Percentiles rank a stretch among this genome's conserved stretches.
These are phyloP conservation scores for Mortierella sp. DNA, from an alignment of 371 early-diverging fungal genomes.

Conservation along the genomic window DNA sequence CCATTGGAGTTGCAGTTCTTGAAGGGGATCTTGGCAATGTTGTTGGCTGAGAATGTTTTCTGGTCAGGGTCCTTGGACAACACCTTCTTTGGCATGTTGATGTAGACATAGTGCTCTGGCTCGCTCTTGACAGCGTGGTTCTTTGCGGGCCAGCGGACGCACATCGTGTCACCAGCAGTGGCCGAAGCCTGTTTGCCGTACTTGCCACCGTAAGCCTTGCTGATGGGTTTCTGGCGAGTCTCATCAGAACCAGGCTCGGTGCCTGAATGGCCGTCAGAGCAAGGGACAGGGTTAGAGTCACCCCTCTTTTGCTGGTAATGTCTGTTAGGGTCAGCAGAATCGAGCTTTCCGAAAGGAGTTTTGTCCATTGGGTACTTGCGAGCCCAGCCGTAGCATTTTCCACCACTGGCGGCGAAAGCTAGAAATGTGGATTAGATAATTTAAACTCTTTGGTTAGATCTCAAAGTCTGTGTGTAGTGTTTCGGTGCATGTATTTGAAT, in stretches of 20 bases:
- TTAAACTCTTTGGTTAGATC: background rate
- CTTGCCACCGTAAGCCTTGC: conserved; percentile 36
- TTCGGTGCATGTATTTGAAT: too few relatives aligned
- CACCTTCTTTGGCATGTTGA: conserved; percentile 40
- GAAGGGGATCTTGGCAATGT: conserved; percentile 29
- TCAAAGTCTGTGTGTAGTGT: background rate
- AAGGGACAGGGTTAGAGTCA: conserved; percentile 24
- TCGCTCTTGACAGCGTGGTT: conserved; percentile 55
- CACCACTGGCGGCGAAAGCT: conserved; percentile 27
- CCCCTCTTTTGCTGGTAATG: conserved; percentile 41
- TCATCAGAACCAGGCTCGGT: conserved; percentile 39
- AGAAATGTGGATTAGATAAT: background rate
- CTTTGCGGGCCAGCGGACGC: conserved; percentile 70
- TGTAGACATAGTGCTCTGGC: conserved; percentile 18
- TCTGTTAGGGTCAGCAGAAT: conserved; percentile 33
- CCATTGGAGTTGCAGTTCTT: conserved; percentile 33
- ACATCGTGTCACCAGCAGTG: conserved; percentile 67
- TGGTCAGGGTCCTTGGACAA: conserved; percentile 35
- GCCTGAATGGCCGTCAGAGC: conserved; percentile 26
- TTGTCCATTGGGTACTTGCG: conserved; percentile 37
- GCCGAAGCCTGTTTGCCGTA: conserved; percentile 50
- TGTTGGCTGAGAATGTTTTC: conserved; percentile 13
- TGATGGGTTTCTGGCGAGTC: conserved; percentile 47
- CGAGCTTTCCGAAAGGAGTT: conserved; percentile 23
- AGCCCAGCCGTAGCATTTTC: conserved; percentile 43